These are phyloP conservation scores for Cyberlindnera maclurae DNA, from an alignment of 805 yeast genomes.

Conservation along the genomic window DNA sequence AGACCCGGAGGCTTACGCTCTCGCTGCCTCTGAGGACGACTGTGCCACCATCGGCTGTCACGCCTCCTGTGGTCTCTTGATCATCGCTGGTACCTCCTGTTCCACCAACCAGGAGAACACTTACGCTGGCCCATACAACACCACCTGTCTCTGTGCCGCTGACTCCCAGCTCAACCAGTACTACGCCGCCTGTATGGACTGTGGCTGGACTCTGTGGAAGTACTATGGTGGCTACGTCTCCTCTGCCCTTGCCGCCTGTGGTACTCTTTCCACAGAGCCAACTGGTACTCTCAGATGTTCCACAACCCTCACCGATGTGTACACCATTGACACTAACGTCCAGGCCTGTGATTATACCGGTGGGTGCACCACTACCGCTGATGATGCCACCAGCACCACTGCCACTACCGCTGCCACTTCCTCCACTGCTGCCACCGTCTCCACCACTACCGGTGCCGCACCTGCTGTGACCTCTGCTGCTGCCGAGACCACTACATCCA, in stretches of 20 bases:
- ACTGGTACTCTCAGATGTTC: constrained; percentile 27
- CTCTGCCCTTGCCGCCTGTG: constrained; percentile 23
- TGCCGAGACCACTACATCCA: too few relatives aligned
- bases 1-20: constrained; percentile 20
- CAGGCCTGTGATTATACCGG: constrained; percentile 29
- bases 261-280: constrained; percentile 21
- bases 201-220: constrained; percentile 32
- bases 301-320: constrained; percentile 15
- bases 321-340: constrained; percentile 2
- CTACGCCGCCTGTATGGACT: constrained; percentile 25
- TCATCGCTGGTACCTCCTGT: constrained; percentile 24
- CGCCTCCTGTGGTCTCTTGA: constrained; percentile 26
- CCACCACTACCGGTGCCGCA: too few relatives aligned
- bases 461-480: too few relatives aligned
- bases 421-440: too few relatives aligned
- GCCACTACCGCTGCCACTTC: too few relatives aligned
- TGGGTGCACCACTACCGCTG: constrained; percentile 28
- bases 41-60: constrained; percentile 26
- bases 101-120: constrained; percentile 7
- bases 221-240: constrained; percentile 25
- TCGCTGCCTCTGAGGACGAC: constrained; percentile 17
- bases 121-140: constrained; percentile 10
- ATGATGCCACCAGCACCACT: constrained; percentile 9
- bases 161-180: constrained; percentile 18
- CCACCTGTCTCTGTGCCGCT: constrained; percentile 15